Base-by-base conservation (phyloP, 495 filamentous ascomycete species). In the Xylaria castorea region DNA sequence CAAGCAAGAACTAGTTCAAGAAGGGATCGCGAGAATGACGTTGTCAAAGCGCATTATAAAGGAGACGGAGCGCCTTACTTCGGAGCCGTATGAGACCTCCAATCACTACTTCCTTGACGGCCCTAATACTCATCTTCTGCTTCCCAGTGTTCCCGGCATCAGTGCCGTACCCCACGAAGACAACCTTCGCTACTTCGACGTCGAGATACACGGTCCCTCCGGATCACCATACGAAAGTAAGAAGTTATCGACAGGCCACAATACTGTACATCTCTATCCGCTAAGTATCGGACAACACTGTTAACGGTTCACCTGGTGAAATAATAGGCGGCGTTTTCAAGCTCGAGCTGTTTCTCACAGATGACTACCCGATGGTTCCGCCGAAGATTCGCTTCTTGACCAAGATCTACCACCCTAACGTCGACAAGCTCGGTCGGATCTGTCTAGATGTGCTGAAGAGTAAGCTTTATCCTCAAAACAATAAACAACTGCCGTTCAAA, bases 341-440 rank as follows among this genome's bases (percentile, higher is more conserved):
- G 80, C 93, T 98, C 70, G 96, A 99, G 83, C 89, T 99, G 9
- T 99, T 99, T 84, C 87, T 99, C n/a, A 97, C 96, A 44, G 96
- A 99, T 78, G 96, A 99, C 83, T 99, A 99, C 79, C 96, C 96
- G 12, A 99, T 99, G 96, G 97, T 94, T 44, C 96, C 96, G 36
- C 96, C 96, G 16, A 97, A 98, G 85, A 97, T 99, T 74, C 92
- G 96, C 50, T 99, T 99, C 83, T 84, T 99, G 25, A 99, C 96
- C 74, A 97, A 97, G 83, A 99, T 99, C 81, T 99, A 97, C 81
- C 96, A 99, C 79, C 96, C 96, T 42, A 99, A 99, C 81, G 98
- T 99, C 73, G 96, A 99, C 80, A 95, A 96, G 82, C 89, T 98
- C 0, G 96, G 96, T 60, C 92, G 96, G 36, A 99, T 99, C 80